A percentile compares a stretch with the other conserved stretches of the same genome.
These are phyloP conservation scores for Sclerotinia subarctica DNA, from an alignment of 2,329 filamentous ascomycete genomes.

Conservation along the genomic window DNA sequence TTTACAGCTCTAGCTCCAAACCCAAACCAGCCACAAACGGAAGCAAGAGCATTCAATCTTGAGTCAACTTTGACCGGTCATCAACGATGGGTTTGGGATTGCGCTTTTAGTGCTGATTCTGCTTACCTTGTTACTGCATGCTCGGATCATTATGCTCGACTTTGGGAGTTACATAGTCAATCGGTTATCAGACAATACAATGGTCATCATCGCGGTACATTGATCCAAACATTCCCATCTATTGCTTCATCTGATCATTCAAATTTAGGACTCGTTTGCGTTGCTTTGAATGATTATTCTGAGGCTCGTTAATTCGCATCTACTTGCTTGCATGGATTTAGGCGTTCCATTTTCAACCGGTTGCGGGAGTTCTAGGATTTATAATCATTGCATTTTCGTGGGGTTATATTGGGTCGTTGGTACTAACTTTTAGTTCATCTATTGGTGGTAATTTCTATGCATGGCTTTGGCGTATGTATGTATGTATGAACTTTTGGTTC, in stretches of 20 bases:
- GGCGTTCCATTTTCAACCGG: conserved; percentile 9
- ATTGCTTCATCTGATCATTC: background rate
- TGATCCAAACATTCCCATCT: background rate
- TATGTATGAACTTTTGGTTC: background rate
- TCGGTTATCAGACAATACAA: conserved; percentile 73
- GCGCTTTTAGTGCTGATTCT: conserved; percentile 70
- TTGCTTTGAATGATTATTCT: conserved; percentile 65
- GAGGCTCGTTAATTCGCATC: conserved; percentile 30
- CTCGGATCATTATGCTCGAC: conserved; percentile 67
- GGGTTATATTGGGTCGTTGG: background rate
- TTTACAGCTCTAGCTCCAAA: conserved; percentile 49
- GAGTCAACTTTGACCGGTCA: conserved; percentile 69
- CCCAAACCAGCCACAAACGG: conserved; percentile 39
- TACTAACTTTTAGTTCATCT: background rate
- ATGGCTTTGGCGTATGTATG: conserved; percentile 3
- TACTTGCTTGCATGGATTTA: conserved; percentile 5
- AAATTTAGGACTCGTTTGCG: conserved; percentile 50
- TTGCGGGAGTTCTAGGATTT: conserved; percentile 15
- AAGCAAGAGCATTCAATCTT: conserved; percentile 55
- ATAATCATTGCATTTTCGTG: background rate
- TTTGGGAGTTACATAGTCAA: conserved; percentile 70
- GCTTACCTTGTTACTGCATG: conserved; percentile 74
- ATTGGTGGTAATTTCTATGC: background rate
- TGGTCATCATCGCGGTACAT: conserved; percentile 67
- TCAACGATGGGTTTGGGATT: conserved; percentile 78